Evolutionary conservation across 2,329 filamentous ascomycete genomes (phyloP), one percentile per base, ranked within the genome.

Genomic region (Paecilomyces niveus): DNA sequence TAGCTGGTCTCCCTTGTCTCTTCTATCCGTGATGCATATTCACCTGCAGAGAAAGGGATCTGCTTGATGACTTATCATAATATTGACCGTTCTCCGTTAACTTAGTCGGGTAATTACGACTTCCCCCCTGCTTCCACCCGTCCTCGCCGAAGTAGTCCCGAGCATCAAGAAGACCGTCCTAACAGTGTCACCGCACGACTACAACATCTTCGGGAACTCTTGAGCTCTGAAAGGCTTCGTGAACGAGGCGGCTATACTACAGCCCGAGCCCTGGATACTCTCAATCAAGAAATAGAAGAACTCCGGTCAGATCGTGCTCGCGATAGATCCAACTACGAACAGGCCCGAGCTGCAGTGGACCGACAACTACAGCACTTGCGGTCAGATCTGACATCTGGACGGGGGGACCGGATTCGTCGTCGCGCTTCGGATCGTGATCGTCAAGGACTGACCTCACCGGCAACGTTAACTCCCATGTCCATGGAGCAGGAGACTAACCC

Each of bases 21-120:
- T 54, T 24, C 11, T 54, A 31, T 32, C 53, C 24, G n/a, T 31
- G 50, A 29, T 24, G 21, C 7, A 54, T 24, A 31, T 54, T 31
- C 53, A 54, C 26, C 50, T 52, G 50, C 11, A 29, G 21, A 21
- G 22, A 29, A 52, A 24, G 26, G 26, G 26, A 29, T 33, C 33
- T 50, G 54, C n/a, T 31, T 15, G 29, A 54, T 57, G 24, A 45
- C 54, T 39, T 57, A 54, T 63, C 58, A 58, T 61, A 59, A 54
- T 63, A 61, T 64, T 68, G 61, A 67, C 64, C 51, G 52, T 58
- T 61, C 24, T 50, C 61, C 57, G 13, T 50, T 54, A 57, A 54
- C 15, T 55, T 35, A 79, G 76, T 75, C 77, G 59, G 73, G 72
- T 55, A 76, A 75, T 58, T 73, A 76, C 69, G 74, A 76, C 64